phyloP scores from a whole-genome alignment of 768 basidiomycete species.

The Boletellus sp. region DNA sequence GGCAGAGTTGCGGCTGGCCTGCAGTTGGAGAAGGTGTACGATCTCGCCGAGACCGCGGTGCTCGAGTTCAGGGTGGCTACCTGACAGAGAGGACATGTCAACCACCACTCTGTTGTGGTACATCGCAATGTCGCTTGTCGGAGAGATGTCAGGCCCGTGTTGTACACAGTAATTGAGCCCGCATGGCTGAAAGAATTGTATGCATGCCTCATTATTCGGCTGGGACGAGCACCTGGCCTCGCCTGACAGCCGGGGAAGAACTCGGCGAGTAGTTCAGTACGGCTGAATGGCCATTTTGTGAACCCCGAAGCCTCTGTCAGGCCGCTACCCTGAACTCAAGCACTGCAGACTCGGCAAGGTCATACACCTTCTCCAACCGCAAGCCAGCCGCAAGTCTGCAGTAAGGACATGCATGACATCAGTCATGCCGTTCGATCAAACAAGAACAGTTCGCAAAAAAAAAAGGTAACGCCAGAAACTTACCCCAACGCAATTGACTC shows the following conservation, averaged over 20 bases:
- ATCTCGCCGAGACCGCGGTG: constrained; percentile 25
- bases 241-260: too few species aligned
- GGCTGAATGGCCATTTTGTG: too few species aligned
- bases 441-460: not conserved
- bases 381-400: constrained; percentile 18
- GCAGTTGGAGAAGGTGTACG: constrained; percentile 24
- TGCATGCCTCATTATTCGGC: too few species aligned
- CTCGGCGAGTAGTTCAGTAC: too few species aligned
- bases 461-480: not conserved
- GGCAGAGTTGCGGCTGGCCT: constrained; percentile 18
- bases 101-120: too few species aligned
- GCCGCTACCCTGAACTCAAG: constrained; percentile 21
- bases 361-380: constrained; percentile 24
- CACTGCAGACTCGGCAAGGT: constrained; percentile 26
- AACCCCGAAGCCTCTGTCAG: constrained; percentile 7
- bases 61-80: constrained; percentile 22
- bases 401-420: not conserved
- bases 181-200: too few species aligned
- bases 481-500: constrained; percentile 38
- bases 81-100: too few species aligned
- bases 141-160: too few species aligned
- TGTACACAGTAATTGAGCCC: too few species aligned
- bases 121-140: too few species aligned
- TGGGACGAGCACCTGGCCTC: too few species aligned
- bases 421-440: not conserved